phyloP scores from a whole-genome alignment of 345 rosid species.

The Conringia planisiliqua region DNA sequence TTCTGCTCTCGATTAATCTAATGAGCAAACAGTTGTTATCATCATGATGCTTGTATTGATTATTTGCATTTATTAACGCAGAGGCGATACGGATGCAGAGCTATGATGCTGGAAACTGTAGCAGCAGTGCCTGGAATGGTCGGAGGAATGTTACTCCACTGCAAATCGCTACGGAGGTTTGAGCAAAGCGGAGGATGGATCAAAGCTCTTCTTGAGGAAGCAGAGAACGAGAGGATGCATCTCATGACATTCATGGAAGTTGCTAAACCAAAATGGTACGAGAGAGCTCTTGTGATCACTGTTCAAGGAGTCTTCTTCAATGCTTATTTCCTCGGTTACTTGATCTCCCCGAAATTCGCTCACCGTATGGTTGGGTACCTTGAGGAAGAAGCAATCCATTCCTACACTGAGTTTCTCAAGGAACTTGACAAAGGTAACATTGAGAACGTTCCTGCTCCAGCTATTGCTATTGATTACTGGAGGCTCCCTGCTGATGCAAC shows the following conservation, averaged over 20 bases:
- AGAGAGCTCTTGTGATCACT: constrained; percentile 61
- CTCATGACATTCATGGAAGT: constrained; percentile 93
- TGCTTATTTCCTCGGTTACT: constrained; percentile 65
- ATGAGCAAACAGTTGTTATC: too few relatives aligned
- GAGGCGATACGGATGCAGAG: constrained; percentile 71
- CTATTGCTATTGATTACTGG: constrained; percentile 83
- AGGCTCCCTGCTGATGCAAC: constrained; percentile 55
- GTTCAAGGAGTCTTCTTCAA: constrained; percentile 82
- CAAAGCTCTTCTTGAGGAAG: constrained; percentile 70
- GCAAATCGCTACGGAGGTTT: constrained; percentile 63
- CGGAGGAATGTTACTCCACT: constrained; percentile 73
- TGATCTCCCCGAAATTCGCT: constrained; percentile 71
- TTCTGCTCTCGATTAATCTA: too few relatives aligned
- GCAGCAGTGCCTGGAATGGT: constrained; percentile 90
- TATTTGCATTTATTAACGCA: constrained; percentile 9
- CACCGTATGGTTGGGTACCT: constrained; percentile 81
- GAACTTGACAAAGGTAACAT: constrained; percentile 75
- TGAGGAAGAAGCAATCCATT: constrained; percentile 82
- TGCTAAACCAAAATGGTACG: constrained; percentile 67
- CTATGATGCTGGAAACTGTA: constrained; percentile 89
- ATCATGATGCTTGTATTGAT: neutral
- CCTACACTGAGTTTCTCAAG: constrained; percentile 78
- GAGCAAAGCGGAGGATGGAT: constrained; percentile 92
- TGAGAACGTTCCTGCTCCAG: constrained; percentile 75
- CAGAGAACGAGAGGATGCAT: constrained; percentile 91